These are phyloP conservation scores for Paratrypanosoma confusum DNA, from an alignment of 208 protist species.

Conservation along the genomic window DNA sequence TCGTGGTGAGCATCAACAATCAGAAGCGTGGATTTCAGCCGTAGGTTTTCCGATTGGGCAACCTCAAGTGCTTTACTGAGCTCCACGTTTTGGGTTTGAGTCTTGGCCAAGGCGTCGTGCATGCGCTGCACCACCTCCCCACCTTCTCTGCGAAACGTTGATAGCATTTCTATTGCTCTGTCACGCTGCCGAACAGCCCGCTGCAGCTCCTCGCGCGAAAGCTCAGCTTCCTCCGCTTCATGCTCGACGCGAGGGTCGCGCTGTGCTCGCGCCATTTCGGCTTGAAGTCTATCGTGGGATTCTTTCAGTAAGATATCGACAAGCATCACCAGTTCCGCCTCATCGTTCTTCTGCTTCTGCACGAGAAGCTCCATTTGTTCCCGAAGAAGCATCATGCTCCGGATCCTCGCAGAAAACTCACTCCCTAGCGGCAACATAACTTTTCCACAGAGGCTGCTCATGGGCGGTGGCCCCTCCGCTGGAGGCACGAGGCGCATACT, in stretches of 20 bases:
- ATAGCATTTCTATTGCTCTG: slow-evolving; percentile 23
- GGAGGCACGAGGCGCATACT: no score
- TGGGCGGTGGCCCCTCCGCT: no score
- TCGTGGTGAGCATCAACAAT: no score
- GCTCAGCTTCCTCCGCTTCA: neutral
- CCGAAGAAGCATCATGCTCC: neutral
- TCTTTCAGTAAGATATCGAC: no score
- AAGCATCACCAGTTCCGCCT: slow-evolving; percentile 1
- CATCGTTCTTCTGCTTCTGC: slow-evolving; percentile 4
- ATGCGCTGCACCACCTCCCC: slow-evolving; percentile 34
- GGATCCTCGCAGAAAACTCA: neutral
- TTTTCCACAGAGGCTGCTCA: no score
- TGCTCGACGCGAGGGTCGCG: no score
- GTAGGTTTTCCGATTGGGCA: slow-evolving; percentile 19
- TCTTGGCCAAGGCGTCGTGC: slow-evolving; percentile 20
- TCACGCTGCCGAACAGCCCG: slow-evolving; percentile 32
- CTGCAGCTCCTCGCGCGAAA: slow-evolving; percentile 1
- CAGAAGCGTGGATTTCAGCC: slow-evolving; percentile 8
- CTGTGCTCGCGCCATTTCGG: no score
- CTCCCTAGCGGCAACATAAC: neutral
- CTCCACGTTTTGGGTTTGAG: slow-evolving; percentile 19
- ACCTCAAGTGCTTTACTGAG: slow-evolving; percentile 22
- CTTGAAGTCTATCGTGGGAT: no score
- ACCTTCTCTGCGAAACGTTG: slow-evolving; percentile 31
- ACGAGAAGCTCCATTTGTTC: slow-evolving; percentile 10